A percentile compares a stretch with the other conserved stretches of the same genome.
These are phyloP conservation scores for Trametes cinnabarina DNA, from an alignment of 768 basidiomycete genomes.

Conservation along the genomic window DNA sequence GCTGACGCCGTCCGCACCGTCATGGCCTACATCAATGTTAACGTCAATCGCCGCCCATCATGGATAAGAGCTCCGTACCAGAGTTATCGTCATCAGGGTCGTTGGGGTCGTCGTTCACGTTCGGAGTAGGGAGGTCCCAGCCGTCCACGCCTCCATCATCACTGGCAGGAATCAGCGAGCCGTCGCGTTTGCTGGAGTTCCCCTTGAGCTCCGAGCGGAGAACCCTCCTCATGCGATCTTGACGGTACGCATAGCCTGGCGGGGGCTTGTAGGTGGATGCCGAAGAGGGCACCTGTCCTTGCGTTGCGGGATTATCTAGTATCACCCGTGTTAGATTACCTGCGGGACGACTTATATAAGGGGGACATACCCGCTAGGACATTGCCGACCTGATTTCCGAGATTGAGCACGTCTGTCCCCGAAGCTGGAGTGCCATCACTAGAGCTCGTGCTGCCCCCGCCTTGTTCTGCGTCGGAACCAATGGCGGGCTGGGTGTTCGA, in stretches of 20 bases:
- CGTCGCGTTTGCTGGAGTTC: not conserved
- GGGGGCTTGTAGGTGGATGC: not conserved
- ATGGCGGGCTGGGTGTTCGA: constrained; percentile 7
- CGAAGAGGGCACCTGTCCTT: not conserved
- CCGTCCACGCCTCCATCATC: not conserved
- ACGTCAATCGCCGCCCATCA: not conserved
- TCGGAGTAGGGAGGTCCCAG: not conserved
- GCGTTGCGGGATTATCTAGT: not conserved
- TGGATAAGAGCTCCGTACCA: not conserved
- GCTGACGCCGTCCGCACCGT: constrained; percentile 9
- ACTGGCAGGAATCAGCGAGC: not conserved
- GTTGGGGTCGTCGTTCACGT: not conserved
- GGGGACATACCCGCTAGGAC: not conserved
- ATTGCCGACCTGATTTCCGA: not conserved
- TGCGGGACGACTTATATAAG: too few relatives aligned
- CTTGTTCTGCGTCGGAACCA: constrained; percentile 6
- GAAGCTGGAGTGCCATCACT: not conserved
- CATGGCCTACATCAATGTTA: not conserved
- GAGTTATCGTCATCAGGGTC: constrained; percentile 1
- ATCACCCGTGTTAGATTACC: too few relatives aligned
- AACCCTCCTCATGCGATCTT: constrained; percentile 1
- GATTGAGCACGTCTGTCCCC: not conserved
- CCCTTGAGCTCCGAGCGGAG: not conserved
- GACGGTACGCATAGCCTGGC: not conserved
- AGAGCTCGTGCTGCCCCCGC: constrained; percentile 3